Base-by-base conservation (phyloP, 1,284 basidiomycete species). In the Cutaneotrichosporon sp. region DNA sequence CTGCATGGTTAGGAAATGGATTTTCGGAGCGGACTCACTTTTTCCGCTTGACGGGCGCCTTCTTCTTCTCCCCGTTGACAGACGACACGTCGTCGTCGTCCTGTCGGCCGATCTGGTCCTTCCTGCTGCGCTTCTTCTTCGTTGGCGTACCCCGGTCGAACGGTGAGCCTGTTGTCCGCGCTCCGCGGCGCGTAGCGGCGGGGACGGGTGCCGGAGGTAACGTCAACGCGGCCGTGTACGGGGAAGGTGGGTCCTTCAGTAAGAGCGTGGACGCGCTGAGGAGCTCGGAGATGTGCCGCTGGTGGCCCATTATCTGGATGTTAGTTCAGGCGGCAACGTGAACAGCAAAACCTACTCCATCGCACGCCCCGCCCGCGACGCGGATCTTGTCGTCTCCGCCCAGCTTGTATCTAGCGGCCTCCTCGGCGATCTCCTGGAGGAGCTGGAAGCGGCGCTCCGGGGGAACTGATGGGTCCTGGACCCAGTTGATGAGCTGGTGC, bases 381-480 rank as follows among this genome's bases (percentile, higher is more conserved):
- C 95, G 87, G 77, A 99, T 98, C 85, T 99, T 99, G 87, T 99
- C 96, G 79, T 99, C 97, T 52, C 91, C 92, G 47, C 97, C 97
- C 65, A 95, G 87, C 80, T 94, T 94, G 82, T 97, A 91, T 56
- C 90, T 86, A 49, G 86, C 83, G 0, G 94, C 92, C 80, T 97
- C 95, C 67, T 97, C 94, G 11, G 94, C 92, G 73, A 97, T 93
- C 77, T 97, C 92, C 65, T 89, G 86, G 66, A 99, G 86, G 34
- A 95, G 87, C 82, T 89, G 87, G 60, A 98, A 88, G 47, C 94
- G 87, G 71, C 92, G 87, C 65, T 90, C 88, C 67, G 91, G 90
- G 8, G 87, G 83, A 49, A 85, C 83, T 1, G 81, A 76, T 61
- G 87, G 85, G 71, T 89, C 84, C 75, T 92, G 79, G 16, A 96